Base-by-base conservation (phyloP, 2,329 filamentous ascomycete species). In the Colletotrichum simmondsii region DNA sequence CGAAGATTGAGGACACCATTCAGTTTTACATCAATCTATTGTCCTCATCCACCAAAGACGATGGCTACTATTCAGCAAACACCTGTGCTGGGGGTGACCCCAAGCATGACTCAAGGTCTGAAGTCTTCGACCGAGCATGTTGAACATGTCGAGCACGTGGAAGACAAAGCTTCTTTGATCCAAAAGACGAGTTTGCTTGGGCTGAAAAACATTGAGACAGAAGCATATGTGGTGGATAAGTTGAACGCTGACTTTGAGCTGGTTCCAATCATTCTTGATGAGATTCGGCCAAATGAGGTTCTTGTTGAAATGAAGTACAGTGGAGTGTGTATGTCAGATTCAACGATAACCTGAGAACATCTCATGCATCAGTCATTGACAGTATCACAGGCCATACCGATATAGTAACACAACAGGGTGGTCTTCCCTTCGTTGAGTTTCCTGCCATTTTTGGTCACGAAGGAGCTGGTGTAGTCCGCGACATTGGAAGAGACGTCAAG, bases 401-500 rank as follows among this genome's bases (percentile, higher is more conserved):
- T 82, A 88, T 89, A 62, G 68, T 71, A 2, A 68, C 49, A 11
- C 68, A 71, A 52, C 58, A 53, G 7, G 68, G 68, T 2, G 64
- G 64, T 22, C 58, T 71, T 16, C 64, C 68, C 11, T 56, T 71
- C 10, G 19, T 71, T 24, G 68, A 71, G 5, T 97, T 97, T 87
- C 95, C 95, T 77, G 92, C 97, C 77, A 90, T 97, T 77, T 90
- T 97, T 66, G 95, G 95, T 78, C 95, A 97, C 84, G 95, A 98
- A 85, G 95, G 95, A 82, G 95, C 95, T 74, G 95, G 95, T 83
- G 91, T 97, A 78, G 95, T 97, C 78, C 95, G 97, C 88, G 97
- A 94, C 30, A 91, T 98, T 73, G 96, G 96, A 77, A 95, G 98
- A 85, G 96, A 95, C 74, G 96, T 98, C 80, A 98, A 94, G 79